Percentiles rank a stretch among this genome's conserved stretches.
Conservation (phyloP, 169 alveolate genomes). For the Babesia ovata region DNA sequence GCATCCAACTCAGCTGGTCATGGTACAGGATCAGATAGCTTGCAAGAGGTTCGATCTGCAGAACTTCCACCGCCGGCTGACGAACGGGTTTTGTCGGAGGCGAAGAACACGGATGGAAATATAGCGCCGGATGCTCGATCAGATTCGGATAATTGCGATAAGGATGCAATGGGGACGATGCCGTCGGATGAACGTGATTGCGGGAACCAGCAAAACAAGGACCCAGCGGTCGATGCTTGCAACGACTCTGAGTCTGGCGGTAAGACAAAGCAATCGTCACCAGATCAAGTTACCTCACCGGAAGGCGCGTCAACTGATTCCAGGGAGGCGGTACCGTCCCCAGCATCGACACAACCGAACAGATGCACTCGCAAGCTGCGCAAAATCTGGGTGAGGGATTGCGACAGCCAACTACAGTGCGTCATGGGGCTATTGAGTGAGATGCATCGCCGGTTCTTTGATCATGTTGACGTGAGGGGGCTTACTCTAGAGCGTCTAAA, state of each 20-base stretch:
- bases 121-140: background rate
- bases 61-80: background rate
- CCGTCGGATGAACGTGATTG: background rate
- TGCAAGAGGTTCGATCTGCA: background rate
- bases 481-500: slow-evolving; percentile 18
- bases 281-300: background rate
- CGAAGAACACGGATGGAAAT: background rate
- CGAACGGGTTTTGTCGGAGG: background rate
- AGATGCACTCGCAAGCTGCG: slow-evolving; percentile 4
- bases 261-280: background rate
- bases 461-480: background rate
- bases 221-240: background rate
- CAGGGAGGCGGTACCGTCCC: background rate
- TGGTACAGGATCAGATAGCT: background rate
- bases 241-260: no score
- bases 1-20: background rate
- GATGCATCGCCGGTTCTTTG: slow-evolving; percentile 35
- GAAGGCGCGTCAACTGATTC: background rate
- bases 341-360: background rate
- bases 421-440: slow-evolving; percentile 16
- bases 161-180: background rate
- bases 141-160: background rate
- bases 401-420: slow-evolving; percentile 35
- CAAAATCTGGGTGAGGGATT: slow-evolving; percentile 44
- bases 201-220: background rate